A percentile compares a stretch with the other conserved stretches of the same genome.
phyloP scores from a whole-genome alignment of 139 green algal species.

The Zygnema cylindricum region DNA sequence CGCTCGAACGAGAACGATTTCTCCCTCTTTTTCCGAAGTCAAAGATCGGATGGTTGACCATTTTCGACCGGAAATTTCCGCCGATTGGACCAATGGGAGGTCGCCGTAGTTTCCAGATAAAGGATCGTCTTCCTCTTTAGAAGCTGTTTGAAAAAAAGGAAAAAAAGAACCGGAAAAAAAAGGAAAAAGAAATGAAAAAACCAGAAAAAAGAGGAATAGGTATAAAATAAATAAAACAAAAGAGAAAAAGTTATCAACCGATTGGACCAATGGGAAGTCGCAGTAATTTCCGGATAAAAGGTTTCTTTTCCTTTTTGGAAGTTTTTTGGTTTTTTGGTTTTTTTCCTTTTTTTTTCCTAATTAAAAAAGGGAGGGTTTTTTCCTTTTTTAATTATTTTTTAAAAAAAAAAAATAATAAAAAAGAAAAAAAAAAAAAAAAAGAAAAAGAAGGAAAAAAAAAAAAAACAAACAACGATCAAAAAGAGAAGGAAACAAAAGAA shows the following conservation, averaged over 20 bases:
- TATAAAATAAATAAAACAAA: no score
- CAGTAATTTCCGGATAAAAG: no score
- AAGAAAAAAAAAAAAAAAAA: constrained; percentile 31
- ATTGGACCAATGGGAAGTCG: background rate
- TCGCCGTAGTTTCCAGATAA: constrained; percentile 92
- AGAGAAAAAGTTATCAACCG: background rate
- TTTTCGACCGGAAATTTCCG: constrained; percentile 41
- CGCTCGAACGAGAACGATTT: constrained; percentile 60
- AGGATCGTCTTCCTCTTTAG: constrained; percentile 82
- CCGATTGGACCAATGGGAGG: constrained; percentile 79
- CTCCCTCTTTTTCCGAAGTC: background rate
- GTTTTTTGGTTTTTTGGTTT: no score
- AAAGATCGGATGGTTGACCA: constrained; percentile 57
- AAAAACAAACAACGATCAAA: background rate
- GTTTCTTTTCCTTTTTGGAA: no score
- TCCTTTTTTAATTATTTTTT: background rate
- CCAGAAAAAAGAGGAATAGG: no score
- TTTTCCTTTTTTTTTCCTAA: no score
- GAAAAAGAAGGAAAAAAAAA: background rate
- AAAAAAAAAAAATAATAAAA: constrained; percentile 23
- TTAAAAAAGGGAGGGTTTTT: background rate
- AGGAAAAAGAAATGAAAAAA: no score
- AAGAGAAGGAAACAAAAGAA: background rate
- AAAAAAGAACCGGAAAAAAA: no score
- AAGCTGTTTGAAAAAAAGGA: no score